phyloP scores from a whole-genome alignment of 768 basidiomycete genomes.

The Tephrocybe sp. region DNA sequence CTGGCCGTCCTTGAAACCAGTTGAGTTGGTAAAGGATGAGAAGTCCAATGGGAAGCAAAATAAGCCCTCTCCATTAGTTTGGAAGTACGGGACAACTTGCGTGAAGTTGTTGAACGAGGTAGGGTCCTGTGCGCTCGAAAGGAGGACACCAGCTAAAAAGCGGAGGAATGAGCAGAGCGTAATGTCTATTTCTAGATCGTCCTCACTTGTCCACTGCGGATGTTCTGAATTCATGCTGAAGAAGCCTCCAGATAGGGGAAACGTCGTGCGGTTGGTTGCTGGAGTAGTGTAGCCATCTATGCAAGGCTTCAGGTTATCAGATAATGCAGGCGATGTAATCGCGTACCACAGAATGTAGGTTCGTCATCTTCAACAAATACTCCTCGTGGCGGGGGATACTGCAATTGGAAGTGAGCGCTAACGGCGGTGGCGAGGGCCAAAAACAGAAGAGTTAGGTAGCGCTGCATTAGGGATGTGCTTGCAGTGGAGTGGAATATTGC shows the following conservation, averaged over 20 bases:
- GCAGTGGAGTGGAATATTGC: not conserved
- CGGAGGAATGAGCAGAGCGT: not conserved
- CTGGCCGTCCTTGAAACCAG: conserved; percentile 55
- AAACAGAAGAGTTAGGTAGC: conserved; percentile 26
- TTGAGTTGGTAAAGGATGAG: conserved; percentile 36
- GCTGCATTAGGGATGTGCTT: conserved; percentile 8
- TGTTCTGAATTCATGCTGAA: conserved; percentile 68
- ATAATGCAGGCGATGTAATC: not conserved
- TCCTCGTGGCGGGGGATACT: conserved; percentile 74
- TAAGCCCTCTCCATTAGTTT: conserved; percentile 51
- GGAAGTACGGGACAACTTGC: conserved; percentile 46
- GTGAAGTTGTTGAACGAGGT: conserved; percentile 46
- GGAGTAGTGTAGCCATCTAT: conserved; percentile 62
- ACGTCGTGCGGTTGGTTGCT: conserved; percentile 56
- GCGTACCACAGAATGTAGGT: conserved; percentile 64
- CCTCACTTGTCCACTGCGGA: conserved; percentile 54
- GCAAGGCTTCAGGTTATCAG: not conserved
- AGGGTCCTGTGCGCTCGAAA: conserved; percentile 57
- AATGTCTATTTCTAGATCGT: conserved; percentile 7
- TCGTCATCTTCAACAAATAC: conserved; percentile 59
- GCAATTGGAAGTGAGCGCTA: conserved; percentile 77
- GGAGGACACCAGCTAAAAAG: conserved; percentile 44
- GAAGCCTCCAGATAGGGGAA: conserved; percentile 64
- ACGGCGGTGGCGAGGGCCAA: conserved; percentile 40
- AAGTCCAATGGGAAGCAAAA: conserved; percentile 72